phyloP scores from a whole-genome alignment of 805 yeast species.

The Monosporozyma servazzii region DNA sequence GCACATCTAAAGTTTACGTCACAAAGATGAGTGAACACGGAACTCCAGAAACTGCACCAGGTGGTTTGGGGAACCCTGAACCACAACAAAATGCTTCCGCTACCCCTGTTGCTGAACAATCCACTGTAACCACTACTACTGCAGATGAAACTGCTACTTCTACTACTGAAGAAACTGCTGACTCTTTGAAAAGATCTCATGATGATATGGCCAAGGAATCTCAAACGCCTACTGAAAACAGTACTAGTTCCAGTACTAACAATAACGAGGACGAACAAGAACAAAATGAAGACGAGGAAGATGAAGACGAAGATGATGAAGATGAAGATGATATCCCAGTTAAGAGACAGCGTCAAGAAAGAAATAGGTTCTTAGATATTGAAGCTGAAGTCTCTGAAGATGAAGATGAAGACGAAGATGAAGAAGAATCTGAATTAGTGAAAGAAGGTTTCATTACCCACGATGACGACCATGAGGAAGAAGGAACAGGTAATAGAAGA shows the following conservation, averaged over 20 bases:
- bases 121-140: background rate
- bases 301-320: constrained; percentile 54
- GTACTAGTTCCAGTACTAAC: background rate
- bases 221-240: background rate
- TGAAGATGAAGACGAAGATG: constrained; percentile 87
- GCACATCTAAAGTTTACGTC: background rate
- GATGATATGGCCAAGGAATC: constrained; percentile 1
- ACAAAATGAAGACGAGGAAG: constrained; percentile 41
- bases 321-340: constrained; percentile 39
- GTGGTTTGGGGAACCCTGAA: background rate
- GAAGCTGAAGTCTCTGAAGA: constrained; percentile 99
- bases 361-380: constrained; percentile 91
- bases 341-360: constrained; percentile 38
- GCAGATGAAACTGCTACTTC: background rate
- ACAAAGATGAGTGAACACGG: background rate
- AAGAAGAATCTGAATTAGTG: constrained; percentile 79
- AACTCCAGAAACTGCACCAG: background rate
- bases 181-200: constrained; percentile 3
- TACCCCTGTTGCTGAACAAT: background rate
- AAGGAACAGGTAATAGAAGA: constrained; percentile 36
- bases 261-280: constrained; percentile 27
- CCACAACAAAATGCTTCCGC: background rate
- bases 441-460: constrained; percentile 70
- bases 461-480: constrained; percentile 45
- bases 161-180: background rate